Evolutionary conservation across 441 rosid species (phyloP).

Genomic region (Oxalis stricta): DNA sequence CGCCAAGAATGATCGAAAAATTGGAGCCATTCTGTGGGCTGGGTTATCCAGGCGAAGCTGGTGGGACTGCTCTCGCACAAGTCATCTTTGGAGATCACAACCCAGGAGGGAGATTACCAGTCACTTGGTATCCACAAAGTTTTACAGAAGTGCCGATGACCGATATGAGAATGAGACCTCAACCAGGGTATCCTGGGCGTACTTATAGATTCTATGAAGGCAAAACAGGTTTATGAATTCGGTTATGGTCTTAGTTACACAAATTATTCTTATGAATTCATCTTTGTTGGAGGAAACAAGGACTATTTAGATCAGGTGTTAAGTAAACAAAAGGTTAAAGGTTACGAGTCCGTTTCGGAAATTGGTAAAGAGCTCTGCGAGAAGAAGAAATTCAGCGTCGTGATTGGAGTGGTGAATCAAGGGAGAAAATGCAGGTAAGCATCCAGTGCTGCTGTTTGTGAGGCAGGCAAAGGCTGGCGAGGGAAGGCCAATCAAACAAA

Average conservation of each 20-base stretch:
- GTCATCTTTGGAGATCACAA: constrained; percentile 45
- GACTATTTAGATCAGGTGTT: constrained; percentile 27
- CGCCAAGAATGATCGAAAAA: constrained; percentile 27
- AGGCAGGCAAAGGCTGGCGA: constrained; percentile 27
- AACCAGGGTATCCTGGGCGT: constrained; percentile 54
- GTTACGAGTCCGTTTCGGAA: no score
- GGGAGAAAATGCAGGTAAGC: constrained; percentile 63
- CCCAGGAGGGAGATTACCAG: constrained; percentile 65
- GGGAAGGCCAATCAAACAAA: constrained; percentile 53
- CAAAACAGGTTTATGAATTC: constrained; percentile 39
- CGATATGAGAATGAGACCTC: constrained; percentile 50
- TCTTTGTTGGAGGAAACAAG: constrained; percentile 16
- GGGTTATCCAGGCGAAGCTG: constrained; percentile 72
- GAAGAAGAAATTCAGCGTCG: constrained; percentile 29
- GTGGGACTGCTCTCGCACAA: constrained; percentile 53
- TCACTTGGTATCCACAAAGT: constrained; percentile 64
- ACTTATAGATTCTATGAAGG: constrained; percentile 71
- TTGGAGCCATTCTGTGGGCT: constrained; percentile 56
- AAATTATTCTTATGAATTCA: constrained; percentile 35
- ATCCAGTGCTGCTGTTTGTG: constrained; percentile 54
- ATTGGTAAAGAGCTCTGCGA: constrained; percentile 18
- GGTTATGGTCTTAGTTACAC: constrained; percentile 81
- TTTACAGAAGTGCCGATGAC: constrained; percentile 42
- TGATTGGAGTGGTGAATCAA: constrained; percentile 34
- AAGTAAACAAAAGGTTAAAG: no score